A percentile compares a stretch with the other conserved stretches of the same genome.
phyloP scores from a whole-genome alignment of 805 yeast species.

The Candida coleopterorum region DNA sequence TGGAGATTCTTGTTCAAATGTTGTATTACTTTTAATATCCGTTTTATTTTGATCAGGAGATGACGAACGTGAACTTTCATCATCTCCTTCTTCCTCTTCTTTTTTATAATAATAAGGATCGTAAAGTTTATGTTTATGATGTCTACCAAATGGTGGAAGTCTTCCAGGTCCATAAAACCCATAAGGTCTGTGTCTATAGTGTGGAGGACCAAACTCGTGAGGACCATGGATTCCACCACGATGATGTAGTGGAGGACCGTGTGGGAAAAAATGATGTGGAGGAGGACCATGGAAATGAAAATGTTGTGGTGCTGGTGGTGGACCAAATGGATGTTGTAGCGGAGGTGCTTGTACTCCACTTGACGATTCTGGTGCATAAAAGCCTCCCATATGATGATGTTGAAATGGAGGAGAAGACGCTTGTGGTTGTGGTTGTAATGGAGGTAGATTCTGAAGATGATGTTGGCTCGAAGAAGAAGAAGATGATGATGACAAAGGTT shows the following conservation, averaged over 20 bases:
- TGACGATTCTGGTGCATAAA: not conserved
- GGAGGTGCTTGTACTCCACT: slow-evolving; percentile 1
- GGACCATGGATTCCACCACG: slow-evolving; percentile 6
- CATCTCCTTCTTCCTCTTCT: not conserved
- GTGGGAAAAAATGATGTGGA: slow-evolving; percentile 5
- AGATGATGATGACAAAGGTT: slow-evolving; percentile 1
- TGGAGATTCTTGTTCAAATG: not conserved
- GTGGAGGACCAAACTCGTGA: slow-evolving; percentile 9
- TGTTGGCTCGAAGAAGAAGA: slow-evolving; percentile 3
- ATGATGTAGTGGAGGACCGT: slow-evolving; percentile 6
- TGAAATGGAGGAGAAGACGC: slow-evolving; percentile 7
- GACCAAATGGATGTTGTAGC: not conserved
- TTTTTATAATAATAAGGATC: slow-evolving; percentile 1
- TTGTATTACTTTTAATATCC: not conserved
- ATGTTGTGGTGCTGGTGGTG: slow-evolving; percentile 4
- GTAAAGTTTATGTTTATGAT: slow-evolving; percentile 1
- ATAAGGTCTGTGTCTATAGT: slow-evolving; percentile 7
- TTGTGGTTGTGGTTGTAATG: not conserved
- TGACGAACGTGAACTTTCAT: not conserved
- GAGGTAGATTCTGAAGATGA: slow-evolving; percentile 2
- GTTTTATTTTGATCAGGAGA: not conserved
- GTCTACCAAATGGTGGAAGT: not conserved
- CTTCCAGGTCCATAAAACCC: too few species aligned
- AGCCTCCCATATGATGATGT: not conserved
- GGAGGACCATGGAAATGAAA: slow-evolving; percentile 5